Conservation (phyloP, 2,329 filamentous ascomycete genomes). For the Fonsecaea pugnacius region DNA sequence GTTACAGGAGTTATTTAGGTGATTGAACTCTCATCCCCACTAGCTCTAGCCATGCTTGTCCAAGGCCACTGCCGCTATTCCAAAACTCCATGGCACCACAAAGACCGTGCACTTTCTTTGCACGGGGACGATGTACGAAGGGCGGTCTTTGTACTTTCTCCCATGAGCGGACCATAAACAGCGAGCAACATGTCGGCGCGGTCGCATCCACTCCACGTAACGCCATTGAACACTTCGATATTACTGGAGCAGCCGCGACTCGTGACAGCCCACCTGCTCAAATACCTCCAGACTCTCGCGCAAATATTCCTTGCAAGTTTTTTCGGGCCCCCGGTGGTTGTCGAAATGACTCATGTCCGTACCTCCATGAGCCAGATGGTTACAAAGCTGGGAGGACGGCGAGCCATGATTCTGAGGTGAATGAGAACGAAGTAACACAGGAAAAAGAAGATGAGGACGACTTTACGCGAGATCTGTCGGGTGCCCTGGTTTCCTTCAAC, state of each 20-base stretch:
- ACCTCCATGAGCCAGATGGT: neutral
- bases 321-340: slow-evolving; percentile 13
- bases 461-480: slow-evolving; percentile 36
- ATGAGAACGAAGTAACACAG: slow-evolving; percentile 29
- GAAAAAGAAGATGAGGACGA: slow-evolving; percentile 30
- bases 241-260: neutral
- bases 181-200: neutral
- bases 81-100: no score
- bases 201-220: neutral
- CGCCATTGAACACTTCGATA: slow-evolving; percentile 13
- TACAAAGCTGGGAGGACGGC: slow-evolving; percentile 1
- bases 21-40: no score
- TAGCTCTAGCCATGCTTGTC: no score
- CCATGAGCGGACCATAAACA: slow-evolving; percentile 12
- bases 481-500: slow-evolving; percentile 36
- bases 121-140: slow-evolving; percentile 17
- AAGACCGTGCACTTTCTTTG: slow-evolving; percentile 15
- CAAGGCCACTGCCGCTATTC: no score
- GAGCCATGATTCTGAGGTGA: slow-evolving; percentile 12
- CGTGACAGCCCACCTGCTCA: neutral
- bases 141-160: slow-evolving; percentile 12
- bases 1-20: no score
- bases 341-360: slow-evolving; percentile 15
- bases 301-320: slow-evolving; percentile 14
- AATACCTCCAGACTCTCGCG: slow-evolving; percentile 13